These are phyloP conservation scores for Fusarium sp. DNA, from an alignment of 2,329 filamentous ascomycete genomes.

Conservation along the genomic window DNA sequence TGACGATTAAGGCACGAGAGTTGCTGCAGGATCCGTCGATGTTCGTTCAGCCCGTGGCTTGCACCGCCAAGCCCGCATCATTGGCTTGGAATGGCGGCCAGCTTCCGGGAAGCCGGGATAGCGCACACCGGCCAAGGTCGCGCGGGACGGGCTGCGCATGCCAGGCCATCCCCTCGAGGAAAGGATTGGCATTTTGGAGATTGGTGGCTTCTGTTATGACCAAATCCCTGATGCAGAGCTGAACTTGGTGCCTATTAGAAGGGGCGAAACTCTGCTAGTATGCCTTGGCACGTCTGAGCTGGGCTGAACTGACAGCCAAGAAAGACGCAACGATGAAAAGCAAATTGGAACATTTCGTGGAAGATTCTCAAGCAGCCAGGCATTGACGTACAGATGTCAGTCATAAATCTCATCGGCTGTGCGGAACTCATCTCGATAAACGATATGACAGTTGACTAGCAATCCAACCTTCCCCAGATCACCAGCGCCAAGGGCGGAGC, in stretches of 20 bases:
- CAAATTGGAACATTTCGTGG: not conserved
- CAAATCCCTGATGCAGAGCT: not conserved
- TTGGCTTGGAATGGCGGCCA: slow-evolving; percentile 1
- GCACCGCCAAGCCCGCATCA: not conserved
- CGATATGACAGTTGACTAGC: not conserved
- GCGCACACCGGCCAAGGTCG: not conserved
- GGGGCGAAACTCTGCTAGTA: not conserved
- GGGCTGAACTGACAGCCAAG: not conserved
- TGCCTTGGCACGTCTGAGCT: not conserved
- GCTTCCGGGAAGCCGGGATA: not conserved
- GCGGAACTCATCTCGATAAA: not conserved
- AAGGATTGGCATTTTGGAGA: not conserved
- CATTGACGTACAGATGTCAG: not conserved
- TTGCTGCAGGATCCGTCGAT: not conserved
- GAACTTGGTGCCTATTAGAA: not conserved
- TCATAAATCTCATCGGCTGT: not conserved
- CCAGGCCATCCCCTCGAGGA: not conserved
- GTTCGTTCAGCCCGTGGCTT: not conserved
- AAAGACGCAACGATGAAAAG: not conserved
- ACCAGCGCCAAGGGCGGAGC: not conserved
- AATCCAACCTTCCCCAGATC: not conserved
- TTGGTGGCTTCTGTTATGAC: not conserved
- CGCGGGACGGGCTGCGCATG: not conserved
- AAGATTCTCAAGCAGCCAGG: not conserved
- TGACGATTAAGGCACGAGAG: not conserved